Evolutionary conservation across 2,329 filamentous ascomycete genomes (phyloP).

Genomic region (Fusarium tupiense): DNA sequence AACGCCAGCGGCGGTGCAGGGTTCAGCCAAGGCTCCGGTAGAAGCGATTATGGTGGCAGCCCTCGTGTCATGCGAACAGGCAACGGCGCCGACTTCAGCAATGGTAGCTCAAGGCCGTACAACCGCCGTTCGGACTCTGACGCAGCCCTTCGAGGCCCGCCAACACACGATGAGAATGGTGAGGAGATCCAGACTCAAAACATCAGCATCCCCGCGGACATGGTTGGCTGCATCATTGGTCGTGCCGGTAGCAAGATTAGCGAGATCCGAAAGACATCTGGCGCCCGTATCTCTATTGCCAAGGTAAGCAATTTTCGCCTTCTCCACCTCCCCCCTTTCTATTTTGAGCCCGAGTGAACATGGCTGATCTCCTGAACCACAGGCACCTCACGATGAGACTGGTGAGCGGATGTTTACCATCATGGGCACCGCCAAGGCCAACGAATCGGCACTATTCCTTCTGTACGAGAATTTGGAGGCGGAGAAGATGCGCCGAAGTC

Average conservation of each 20-base stretch:
- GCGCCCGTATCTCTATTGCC: constrained; percentile 96
- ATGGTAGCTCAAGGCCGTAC: constrained; percentile 72
- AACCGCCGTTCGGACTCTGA: constrained; percentile 87
- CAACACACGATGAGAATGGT: constrained; percentile 92
- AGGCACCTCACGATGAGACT: constrained; percentile 93
- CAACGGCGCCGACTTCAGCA: constrained; percentile 97
- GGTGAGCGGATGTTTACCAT: constrained; percentile 99
- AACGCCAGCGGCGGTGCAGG: constrained; percentile 52
- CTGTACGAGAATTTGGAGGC: constrained; percentile 99
- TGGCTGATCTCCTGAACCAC: constrained; percentile 7
- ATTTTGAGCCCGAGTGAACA: neutral
- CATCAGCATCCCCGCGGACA: constrained; percentile 98
- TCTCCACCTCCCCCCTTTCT: neutral
- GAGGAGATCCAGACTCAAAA: constrained; percentile 99
- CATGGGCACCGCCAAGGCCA: constrained; percentile 91
- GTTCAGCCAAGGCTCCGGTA: constrained; percentile 54
- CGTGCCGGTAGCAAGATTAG: constrained; percentile 96
- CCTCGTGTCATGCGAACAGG: constrained; percentile 91
- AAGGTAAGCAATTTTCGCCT: constrained; percentile 65
- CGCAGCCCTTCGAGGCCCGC: constrained; percentile 80
- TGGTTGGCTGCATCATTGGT: constrained; percentile 99
- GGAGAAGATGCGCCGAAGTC: constrained; percentile 97
- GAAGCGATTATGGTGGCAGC: constrained; percentile 65
- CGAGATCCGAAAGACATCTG: constrained; percentile 96
- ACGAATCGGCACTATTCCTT: constrained; percentile 94